phyloP scores from a whole-genome alignment of 2,329 filamentous ascomycete genomes.

The Teratosphaeria viscida region DNA sequence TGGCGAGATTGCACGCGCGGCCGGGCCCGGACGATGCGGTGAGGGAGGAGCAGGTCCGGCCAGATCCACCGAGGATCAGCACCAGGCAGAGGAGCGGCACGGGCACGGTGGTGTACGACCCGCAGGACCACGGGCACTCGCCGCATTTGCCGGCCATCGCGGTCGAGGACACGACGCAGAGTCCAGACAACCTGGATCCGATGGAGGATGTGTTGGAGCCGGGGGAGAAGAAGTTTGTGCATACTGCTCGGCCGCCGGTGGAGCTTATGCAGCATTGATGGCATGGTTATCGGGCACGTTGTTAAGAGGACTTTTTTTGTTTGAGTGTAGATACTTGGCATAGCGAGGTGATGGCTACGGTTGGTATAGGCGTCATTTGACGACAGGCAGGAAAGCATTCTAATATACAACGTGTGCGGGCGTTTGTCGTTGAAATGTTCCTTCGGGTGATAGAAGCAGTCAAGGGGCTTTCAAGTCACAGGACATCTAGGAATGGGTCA shows the following conservation, averaged over 20 bases:
- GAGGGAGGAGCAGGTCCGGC: constrained; percentile 13
- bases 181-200: constrained; percentile 38
- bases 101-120: constrained; percentile 53
- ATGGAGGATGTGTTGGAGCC: constrained; percentile 37
- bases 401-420: no score
- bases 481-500: no score
- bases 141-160: constrained; percentile 52
- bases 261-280: constrained; percentile 41
- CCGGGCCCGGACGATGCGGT: constrained; percentile 23
- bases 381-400: no score
- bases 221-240: constrained; percentile 32
- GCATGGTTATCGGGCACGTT: not conserved
- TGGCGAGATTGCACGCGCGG: constrained; percentile 42
- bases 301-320: not conserved
- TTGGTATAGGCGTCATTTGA: no score
- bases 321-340: not conserved
- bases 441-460: no score
- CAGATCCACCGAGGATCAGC: constrained; percentile 1
- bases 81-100: constrained; percentile 36
- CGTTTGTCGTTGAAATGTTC: no score
- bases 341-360: not conserved
- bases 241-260: constrained; percentile 46
- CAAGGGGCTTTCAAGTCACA: no score
- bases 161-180: constrained; percentile 49
- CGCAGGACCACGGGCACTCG: constrained; percentile 50